These are phyloP conservation scores for Syzygium syzygioides DNA, from an alignment of 441 rosid species.

Conservation along the genomic window DNA sequence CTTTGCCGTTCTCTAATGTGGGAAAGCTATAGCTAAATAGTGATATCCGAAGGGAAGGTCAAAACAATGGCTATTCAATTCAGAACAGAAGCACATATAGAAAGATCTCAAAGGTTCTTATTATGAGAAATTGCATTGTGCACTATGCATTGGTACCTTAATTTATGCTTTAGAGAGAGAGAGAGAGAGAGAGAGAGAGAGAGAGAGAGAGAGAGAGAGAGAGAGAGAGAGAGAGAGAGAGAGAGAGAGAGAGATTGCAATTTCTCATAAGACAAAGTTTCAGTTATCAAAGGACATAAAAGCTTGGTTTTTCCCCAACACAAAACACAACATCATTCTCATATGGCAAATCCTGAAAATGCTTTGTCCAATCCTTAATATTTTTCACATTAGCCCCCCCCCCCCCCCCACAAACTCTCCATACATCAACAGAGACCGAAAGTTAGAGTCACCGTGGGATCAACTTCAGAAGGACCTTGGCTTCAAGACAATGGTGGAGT, in stretches of 20 bases:
- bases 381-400: background rate
- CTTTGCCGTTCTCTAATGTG: too few species aligned
- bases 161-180: background rate
- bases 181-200: background rate
- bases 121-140: background rate
- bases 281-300: background rate
- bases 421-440: background rate
- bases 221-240: background rate
- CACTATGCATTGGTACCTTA: background rate
- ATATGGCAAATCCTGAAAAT: background rate
- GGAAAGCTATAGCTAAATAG: too few species aligned
- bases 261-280: background rate
- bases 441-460: background rate
- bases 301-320: background rate
- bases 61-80: background rate
- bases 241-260: background rate
- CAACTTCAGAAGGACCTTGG: conserved; percentile 46
- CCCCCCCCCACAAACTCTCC: background rate
- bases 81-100: background rate
- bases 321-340: background rate
- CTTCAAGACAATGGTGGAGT: conserved; percentile 79
- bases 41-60: too few species aligned
- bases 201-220: too few species aligned
- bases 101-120: background rate
- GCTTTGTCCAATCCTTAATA: background rate